A percentile compares a stretch with the other conserved stretches of the same genome.
Evolutionary conservation across 164 flowering plant species (phyloP).

Genomic region (Houttuynia cordata): DNA sequence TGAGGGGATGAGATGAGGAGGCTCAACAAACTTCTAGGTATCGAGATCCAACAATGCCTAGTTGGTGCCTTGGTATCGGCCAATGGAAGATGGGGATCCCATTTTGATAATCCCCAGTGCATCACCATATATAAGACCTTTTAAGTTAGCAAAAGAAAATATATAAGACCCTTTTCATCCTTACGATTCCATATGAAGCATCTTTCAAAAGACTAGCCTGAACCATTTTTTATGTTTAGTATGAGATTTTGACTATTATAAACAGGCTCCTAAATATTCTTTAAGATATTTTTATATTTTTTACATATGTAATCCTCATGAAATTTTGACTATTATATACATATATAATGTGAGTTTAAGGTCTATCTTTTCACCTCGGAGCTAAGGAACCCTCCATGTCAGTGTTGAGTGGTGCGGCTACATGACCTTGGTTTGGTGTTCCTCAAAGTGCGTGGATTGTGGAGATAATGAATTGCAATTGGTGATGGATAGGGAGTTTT

Average conservation of each 20-base stretch:
- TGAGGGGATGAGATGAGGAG: no score
- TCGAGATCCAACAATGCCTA: not conserved
- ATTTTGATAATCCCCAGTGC: not conserved
- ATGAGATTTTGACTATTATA: not conserved
- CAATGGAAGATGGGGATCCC: not conserved
- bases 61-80: not conserved
- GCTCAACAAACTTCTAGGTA: not conserved
- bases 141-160: no score
- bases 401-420: conserved; percentile 3
- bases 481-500: not conserved
- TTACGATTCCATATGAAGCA: not conserved
- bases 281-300: no score
- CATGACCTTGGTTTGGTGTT: conserved; percentile 1
- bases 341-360: not conserved
- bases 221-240: not conserved
- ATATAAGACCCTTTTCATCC: not conserved
- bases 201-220: no score
- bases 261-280: no score
- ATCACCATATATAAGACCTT: not conserved
- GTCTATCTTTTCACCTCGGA: not conserved
- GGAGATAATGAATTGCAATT: not conserved
- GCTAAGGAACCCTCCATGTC: not conserved
- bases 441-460: not conserved
- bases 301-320: no score
- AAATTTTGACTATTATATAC: not conserved